phyloP scores from a whole-genome alignment of 768 basidiomycete genomes.

The Amanita phalloides region DNA sequence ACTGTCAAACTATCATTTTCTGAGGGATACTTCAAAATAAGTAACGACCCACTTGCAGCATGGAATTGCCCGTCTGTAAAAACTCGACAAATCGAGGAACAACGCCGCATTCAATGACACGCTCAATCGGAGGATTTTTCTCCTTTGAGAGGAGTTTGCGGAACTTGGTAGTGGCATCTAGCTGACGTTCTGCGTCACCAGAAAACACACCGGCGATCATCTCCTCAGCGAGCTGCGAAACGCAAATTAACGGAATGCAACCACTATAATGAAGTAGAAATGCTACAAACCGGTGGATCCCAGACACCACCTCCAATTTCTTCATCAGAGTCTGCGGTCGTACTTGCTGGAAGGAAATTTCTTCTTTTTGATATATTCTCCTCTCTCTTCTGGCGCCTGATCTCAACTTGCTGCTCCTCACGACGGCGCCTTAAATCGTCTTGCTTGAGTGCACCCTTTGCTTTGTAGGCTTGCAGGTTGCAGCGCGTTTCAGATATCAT shows the following conservation, averaged over 20 bases:
- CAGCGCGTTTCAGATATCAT: conserved; percentile 28
- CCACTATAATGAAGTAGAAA: conserved; percentile 7
- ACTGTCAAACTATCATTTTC: conserved; percentile 32
- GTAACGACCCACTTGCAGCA: conserved; percentile 59
- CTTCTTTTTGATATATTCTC: conserved; percentile 97
- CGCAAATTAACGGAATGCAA: conserved; percentile 9
- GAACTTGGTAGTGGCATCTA: conserved; percentile 97
- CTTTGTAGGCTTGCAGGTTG: conserved; percentile 66
- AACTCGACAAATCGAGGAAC: conserved; percentile 97
- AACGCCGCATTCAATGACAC: conserved; percentile 95
- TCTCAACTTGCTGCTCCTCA: conserved; percentile 98
- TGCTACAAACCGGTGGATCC: conserved; percentile 63
- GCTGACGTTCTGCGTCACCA: conserved; percentile 81
- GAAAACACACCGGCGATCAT: conserved; percentile 94
- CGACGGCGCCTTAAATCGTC: conserved; percentile 94
- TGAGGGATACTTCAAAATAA: conserved; percentile 3
- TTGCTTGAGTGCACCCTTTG: conserved; percentile 79
- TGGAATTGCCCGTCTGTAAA: conserved; percentile 64
- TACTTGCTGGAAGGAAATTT: conserved; percentile 68
- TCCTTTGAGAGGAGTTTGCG: conserved; percentile 98
- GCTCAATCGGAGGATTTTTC: conserved; percentile 98
- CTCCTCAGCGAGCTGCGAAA: conserved; percentile 65
- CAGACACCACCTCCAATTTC: conserved; percentile 61
- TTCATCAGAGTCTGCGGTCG: conserved; percentile 83
- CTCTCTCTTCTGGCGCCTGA: conserved; percentile 95